A percentile compares a stretch with the other conserved stretches of the same genome.
phyloP scores from a whole-genome alignment of 495 filamentous ascomycete species.

The Pyrenula aspistea region DNA sequence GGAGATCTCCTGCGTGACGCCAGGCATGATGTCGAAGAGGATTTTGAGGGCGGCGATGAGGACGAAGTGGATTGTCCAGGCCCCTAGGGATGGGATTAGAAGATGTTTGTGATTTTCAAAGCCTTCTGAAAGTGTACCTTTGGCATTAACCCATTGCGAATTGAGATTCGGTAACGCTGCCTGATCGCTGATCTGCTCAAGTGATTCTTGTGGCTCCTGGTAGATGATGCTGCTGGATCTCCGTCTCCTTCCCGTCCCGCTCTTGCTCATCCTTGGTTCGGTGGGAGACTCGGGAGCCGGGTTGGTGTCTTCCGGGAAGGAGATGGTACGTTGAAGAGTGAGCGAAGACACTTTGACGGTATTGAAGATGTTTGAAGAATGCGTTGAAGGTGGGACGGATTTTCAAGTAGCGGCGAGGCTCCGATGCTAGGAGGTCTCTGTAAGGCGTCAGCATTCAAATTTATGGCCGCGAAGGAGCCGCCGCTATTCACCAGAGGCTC shows the following conservation, averaged over 20 bases:
- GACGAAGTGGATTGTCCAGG: constrained; percentile 94
- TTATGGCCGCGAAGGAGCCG: background rate
- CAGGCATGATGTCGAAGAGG: constrained; percentile 88
- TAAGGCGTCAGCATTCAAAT: background rate
- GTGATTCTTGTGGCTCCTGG: constrained; percentile 82
- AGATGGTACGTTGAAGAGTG: constrained; percentile 65
- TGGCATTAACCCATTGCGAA: constrained; percentile 96
- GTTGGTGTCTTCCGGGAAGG: constrained; percentile 66
- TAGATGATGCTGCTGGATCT: constrained; percentile 94
- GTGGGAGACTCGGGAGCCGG: constrained; percentile 41
- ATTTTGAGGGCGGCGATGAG: constrained; percentile 85
- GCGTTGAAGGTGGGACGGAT: constrained; percentile 7
- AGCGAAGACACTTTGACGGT: constrained; percentile 83
- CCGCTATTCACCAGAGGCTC: background rate
- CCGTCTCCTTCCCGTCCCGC: constrained; percentile 61
- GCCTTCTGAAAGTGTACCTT: constrained; percentile 50
- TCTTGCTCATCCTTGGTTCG: constrained; percentile 41
- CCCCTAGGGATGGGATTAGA: constrained; percentile 43
- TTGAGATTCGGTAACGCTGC: constrained; percentile 89
- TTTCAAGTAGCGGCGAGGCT: background rate
- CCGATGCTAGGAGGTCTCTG: background rate
- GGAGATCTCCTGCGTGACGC: constrained; percentile 90
- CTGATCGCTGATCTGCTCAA: constrained; percentile 95
- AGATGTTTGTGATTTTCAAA: constrained; percentile 1
- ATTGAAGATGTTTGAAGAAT: constrained; percentile 36